Evolutionary conservation across 73 alveolate genomes (phyloP).

Genomic region (Stentor roeselii): DNA sequence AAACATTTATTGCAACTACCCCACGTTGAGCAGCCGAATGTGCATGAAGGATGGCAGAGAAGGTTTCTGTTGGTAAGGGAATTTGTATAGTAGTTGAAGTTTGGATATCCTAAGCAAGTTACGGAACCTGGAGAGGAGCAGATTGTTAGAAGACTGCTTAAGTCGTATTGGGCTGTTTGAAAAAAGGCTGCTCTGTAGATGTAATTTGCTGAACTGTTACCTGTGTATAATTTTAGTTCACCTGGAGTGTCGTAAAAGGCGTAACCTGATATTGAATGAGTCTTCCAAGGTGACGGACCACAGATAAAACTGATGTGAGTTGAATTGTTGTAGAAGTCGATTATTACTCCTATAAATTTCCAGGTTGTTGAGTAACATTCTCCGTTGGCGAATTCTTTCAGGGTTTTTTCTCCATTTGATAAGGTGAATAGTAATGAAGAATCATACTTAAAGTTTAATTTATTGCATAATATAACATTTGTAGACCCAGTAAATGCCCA

Average conservation of each 20-base stretch:
- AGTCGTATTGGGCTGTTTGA: background rate
- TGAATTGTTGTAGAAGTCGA: background rate
- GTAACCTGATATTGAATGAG: background rate
- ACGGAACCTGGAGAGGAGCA: background rate
- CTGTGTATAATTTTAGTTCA: background rate
- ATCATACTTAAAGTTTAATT: no score
- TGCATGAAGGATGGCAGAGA: background rate
- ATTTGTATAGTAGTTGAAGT: no score
- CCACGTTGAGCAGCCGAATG: background rate
- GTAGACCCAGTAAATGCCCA: background rate
- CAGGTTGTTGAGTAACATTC: background rate
- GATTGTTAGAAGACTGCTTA: background rate
- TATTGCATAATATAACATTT: background rate
- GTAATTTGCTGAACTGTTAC: background rate
- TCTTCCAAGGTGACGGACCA: background rate
- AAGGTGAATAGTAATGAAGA: background rate
- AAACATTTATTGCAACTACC: background rate
- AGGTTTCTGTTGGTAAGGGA: no score
- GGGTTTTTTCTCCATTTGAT: background rate
- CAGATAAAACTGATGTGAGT: background rate
- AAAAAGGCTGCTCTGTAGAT: background rate
- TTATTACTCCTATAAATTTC: background rate
- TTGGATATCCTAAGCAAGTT: background rate
- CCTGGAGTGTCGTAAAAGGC: background rate
- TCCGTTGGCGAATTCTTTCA: background rate